A percentile compares a stretch with the other conserved stretches of the same genome.
Conservation (phyloP, 352 stramenopile genomes). For the Achlya hypogyna region DNA sequence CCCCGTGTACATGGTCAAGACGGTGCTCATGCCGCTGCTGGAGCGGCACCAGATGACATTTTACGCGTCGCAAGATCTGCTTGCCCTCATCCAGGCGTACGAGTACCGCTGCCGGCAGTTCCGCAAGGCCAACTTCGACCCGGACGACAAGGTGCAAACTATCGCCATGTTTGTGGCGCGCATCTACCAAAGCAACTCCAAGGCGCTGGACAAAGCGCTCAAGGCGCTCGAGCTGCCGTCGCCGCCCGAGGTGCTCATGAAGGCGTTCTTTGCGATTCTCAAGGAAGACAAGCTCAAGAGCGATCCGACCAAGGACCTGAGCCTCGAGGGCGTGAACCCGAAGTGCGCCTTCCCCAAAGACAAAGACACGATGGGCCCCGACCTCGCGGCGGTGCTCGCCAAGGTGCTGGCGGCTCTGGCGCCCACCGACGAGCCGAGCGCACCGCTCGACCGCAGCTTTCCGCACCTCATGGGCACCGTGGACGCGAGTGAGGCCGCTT, state of each 20-base stretch:
- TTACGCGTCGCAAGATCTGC: slow-evolving; percentile 73
- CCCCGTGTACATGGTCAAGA: slow-evolving; percentile 70
- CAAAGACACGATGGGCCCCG: slow-evolving; percentile 14
- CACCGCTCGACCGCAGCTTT: background rate
- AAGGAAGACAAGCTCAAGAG: slow-evolving; percentile 14
- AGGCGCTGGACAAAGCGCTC: slow-evolving; percentile 16
- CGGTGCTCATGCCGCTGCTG: slow-evolving; percentile 71
- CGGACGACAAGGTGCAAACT: slow-evolving; percentile 15
- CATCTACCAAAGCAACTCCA: slow-evolving; percentile 20
- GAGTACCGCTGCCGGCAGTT: slow-evolving; percentile 47
- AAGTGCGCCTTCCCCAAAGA: slow-evolving; percentile 20
- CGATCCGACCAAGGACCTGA: background rate
- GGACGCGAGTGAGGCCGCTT: slow-evolving; percentile 10
- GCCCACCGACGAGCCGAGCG: background rate
- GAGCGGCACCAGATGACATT: slow-evolving; percentile 78
- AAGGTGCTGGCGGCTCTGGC: slow-evolving; percentile 1
- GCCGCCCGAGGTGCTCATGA: slow-evolving; percentile 18
- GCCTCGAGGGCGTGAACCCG: slow-evolving; percentile 10
- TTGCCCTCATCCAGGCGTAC: slow-evolving; percentile 69
- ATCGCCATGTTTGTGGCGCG: slow-evolving; percentile 19
- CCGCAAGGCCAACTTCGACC: background rate
- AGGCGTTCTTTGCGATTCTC: slow-evolving; percentile 16
- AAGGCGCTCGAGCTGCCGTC: slow-evolving; percentile 7
- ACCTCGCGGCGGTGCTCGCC: background rate
- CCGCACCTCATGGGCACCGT: slow-evolving; percentile 9